Evolutionary conservation across 2,329 filamentous ascomycete species (phyloP).

Genomic region (Monosporascus sp.): DNA sequence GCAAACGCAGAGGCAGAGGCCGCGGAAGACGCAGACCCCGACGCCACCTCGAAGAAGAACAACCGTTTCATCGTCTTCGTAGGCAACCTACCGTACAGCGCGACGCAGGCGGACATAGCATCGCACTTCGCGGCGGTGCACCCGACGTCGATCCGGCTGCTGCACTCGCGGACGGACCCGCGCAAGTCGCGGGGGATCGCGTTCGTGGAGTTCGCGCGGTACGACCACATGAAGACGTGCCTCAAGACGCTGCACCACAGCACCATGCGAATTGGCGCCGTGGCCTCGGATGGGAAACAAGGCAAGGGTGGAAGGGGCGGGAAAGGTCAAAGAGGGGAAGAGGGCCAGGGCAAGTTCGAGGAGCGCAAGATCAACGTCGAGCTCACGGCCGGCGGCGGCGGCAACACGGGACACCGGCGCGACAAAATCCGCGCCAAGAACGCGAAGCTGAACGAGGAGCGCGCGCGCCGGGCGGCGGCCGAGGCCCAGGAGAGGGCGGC

Average conservation of each 20-base stretch:
- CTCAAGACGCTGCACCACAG: constrained; percentile 87
- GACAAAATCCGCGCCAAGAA: constrained; percentile 84
- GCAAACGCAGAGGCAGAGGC: constrained; percentile 13
- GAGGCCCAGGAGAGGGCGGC: constrained; percentile 32
- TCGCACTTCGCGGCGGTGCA: constrained; percentile 74
- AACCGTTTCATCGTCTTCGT: constrained; percentile 74
- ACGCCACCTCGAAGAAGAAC: constrained; percentile 28
- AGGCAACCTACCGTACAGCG: constrained; percentile 84
- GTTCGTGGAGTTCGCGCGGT: constrained; percentile 84
- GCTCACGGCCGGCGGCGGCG: constrained; percentile 84
- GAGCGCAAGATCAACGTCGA: constrained; percentile 86
- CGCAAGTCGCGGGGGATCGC: constrained; percentile 69
- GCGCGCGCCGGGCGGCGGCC: constrained; percentile 40
- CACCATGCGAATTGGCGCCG: constrained; percentile 43
- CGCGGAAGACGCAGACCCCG: constrained; percentile 6
- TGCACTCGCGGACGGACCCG: constrained; percentile 59
- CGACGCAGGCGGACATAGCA: constrained; percentile 63
- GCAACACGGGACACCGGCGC: constrained; percentile 65
- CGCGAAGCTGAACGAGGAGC: constrained; percentile 69
- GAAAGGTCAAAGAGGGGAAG: constrained; percentile 8
- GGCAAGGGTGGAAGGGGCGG: background rate
- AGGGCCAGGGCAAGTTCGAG: constrained; percentile 42
- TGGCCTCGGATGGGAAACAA: too few species aligned
- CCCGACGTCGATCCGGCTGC: constrained; percentile 66
- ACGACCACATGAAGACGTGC: constrained; percentile 87